Evolutionary conservation across 768 basidiomycete species (phyloP), one percentile per base, ranked within the genome.

Genomic region (Termitomyces sp.): DNA sequence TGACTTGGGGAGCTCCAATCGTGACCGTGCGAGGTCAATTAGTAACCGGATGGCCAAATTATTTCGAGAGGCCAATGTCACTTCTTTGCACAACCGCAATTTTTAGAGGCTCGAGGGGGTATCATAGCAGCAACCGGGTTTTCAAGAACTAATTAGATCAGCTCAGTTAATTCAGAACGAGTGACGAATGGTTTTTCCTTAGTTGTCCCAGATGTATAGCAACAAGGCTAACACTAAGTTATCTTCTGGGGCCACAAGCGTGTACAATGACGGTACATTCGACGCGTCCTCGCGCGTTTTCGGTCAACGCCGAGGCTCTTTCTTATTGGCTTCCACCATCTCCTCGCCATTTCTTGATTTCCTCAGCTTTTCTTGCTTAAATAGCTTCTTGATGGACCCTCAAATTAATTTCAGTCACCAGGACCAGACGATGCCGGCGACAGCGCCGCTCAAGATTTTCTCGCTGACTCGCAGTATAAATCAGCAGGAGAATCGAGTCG

Each of bases 391-490:
- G 46, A 58, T 58, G 59, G 45, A 53, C 20, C 17, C 31, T 6
- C 11, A n/a, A 14, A 38, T n/a, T 14, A 60, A 42, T 6, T 50
- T 49, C 42, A 15, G 38, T 34, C 60, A 40, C 14, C 52, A 25
- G 46, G 53, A 59, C 32, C 29, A 31, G 17, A 59, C 57, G 54
- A 47, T 46, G 20, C 37, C 43, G 2, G 48, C 25, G n/a, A 14
- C 38, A 32, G 37, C 29, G 10, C 50, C 51, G 40, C 56, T 59
- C 1, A 65, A 63, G 51, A 31, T 55, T 20, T 64, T 66, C 56
- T 59, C 65, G 3, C 50, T 66, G 37, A 62, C 60, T 2, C 57
- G 56, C n/a, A 64, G 63, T 45, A 51, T 62, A 46, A 62, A 51
- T 20, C 63, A 66, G 20, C 59, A 49, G n/a, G 65, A 66, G 50